Base-by-base conservation (phyloP, 805 yeast genomes). In the Nakazawaea ishiwadae region DNA sequence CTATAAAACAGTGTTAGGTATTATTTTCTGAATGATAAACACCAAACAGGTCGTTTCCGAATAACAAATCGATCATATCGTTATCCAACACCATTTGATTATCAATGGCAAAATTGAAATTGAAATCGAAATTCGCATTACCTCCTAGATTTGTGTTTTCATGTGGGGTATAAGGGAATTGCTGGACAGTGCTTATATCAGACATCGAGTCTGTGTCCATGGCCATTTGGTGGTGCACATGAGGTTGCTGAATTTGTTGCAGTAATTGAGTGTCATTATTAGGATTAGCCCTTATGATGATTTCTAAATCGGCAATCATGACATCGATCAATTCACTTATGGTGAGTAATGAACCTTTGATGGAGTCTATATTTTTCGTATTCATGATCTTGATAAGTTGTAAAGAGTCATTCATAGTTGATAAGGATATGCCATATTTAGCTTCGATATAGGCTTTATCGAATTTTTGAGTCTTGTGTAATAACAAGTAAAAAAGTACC, bases 1-100 rank as follows among this genome's bases (percentile, higher is more conserved):
- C n/a, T n/a, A n/a, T n/a, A n/a, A n/a, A n/a, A n/a, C n/a, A n/a
- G n/a, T n/a, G 10, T 23, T 23, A 10, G 26, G 26, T 7, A 23
- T 23, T 8, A 8, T 10, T 23, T 23, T 8, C 26, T 23, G 26
- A 23, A 23, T 8, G 7, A 23, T 10, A 23, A 8, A 23, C 26
- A 23, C 26, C 7, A 23, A 7, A 23, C 7, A 8, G 26, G 26
- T 23, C 10, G 26, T 26, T 21, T 5, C 46, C 46, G 24, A 44
- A 44, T 37, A 44, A 39, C 33, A 44, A 31, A 16, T 44, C 46
- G n/a, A 44, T 39, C 37, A 44, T 27, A 24, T 44, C 46, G 26
- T 31, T 36, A 35, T 44, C 46, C 26, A 44, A 27, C 23, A 44
- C n/a, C 31, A 39, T 30, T 15, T 37, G 39, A 39, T 42, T 33